Conservation (phyloP, 2,329 filamentous ascomycete genomes). For the Aspergillus hortae region DNA sequence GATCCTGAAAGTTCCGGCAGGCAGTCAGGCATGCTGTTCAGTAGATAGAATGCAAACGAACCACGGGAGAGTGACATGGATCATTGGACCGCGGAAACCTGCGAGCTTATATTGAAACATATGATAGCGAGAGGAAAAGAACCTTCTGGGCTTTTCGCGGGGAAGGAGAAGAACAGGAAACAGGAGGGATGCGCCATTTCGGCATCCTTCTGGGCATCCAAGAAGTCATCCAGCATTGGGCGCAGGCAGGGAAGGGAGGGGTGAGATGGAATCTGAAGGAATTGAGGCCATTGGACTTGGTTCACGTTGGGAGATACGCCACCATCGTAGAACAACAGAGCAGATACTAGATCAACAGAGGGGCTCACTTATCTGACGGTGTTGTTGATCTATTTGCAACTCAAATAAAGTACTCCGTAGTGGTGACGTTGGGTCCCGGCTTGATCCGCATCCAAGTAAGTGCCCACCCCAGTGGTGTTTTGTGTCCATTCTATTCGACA, state of each 20-base stretch:
- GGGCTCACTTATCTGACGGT: conserved; percentile 1
- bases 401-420: conserved; percentile 1
- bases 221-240: background rate
- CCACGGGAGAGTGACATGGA: conserved; percentile 8
- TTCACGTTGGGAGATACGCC: no score
- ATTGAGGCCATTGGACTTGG: conserved; percentile 4
- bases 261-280: conserved; percentile 7
- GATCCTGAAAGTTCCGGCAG: conserved; percentile 12
- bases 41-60: conserved; percentile 6
- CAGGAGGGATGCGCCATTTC: background rate
- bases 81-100: conserved; percentile 14
- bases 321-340: no score
- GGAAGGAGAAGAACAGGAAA: background rate
- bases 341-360: background rate
- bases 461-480: background rate
- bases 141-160: conserved; percentile 16
- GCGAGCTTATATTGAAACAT: conserved; percentile 5
- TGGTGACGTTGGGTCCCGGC: conserved; percentile 1
- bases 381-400: background rate
- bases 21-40: conserved; percentile 12
- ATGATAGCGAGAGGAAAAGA: conserved; percentile 8
- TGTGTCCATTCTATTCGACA: background rate
- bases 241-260: background rate
- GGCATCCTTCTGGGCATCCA: background rate
- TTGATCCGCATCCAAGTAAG: conserved; percentile 6